Conservation (phyloP, 2,329 filamentous ascomycete genomes). For the Tolypocladium endophyticum region DNA sequence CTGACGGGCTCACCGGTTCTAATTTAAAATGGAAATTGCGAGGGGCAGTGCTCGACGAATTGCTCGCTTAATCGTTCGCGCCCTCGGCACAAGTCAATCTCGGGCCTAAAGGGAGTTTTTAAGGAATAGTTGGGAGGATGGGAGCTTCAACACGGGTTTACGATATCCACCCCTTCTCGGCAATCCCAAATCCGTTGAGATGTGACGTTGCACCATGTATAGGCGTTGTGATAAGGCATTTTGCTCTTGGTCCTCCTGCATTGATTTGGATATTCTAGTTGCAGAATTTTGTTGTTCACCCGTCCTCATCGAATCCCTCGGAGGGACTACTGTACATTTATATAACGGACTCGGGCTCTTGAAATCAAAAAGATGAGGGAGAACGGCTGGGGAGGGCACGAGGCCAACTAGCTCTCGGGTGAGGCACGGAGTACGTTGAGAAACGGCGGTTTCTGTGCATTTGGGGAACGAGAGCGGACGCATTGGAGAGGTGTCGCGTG, state of each 20-base stretch:
- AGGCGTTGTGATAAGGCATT: not conserved
- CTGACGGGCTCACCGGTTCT: not conserved
- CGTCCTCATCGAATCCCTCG: not conserved
- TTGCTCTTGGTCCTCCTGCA: not conserved
- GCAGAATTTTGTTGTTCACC: not conserved
- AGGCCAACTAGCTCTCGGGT: too few species aligned
- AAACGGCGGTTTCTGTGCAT: not conserved
- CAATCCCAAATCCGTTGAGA: not conserved
- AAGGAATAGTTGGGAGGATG: not conserved
- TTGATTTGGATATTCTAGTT: not conserved
- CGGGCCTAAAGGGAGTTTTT: not conserved
- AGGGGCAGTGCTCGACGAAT: not conserved
- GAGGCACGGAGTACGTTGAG: not conserved
- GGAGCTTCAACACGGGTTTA: too few species aligned
- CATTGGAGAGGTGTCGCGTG: not conserved
- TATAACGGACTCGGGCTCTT: not conserved
- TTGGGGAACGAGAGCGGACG: not conserved
- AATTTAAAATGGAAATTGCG: not conserved
- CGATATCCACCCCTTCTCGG: not conserved
- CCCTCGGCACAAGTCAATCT: not conserved
- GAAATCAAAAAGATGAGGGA: not conserved
- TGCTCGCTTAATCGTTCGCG: not conserved
- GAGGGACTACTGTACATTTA: not conserved
- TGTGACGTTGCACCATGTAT: not conserved
- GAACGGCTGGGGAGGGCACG: not conserved